These are phyloP conservation scores for Boletus vinaceobasis DNA, from an alignment of 768 basidiomycete species.

Conservation along the genomic window DNA sequence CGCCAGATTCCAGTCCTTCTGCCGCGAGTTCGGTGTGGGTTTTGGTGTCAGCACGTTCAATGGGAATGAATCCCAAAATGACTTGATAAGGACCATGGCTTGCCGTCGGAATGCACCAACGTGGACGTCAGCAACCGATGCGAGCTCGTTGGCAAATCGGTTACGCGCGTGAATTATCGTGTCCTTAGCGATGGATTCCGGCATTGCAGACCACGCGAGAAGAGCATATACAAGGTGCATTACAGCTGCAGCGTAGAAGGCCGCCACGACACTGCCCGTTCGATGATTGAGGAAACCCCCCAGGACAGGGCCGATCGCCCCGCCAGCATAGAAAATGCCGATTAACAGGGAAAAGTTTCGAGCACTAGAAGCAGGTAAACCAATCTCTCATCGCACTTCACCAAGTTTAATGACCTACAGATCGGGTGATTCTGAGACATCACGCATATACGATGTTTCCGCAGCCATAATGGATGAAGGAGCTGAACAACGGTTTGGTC, in stretches of 20 bases:
- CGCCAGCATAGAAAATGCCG: neutral
- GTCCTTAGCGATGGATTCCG: neutral
- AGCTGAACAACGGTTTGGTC: neutral
- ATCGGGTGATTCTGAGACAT: neutral
- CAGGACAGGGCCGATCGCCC: neutral
- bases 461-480: neutral
- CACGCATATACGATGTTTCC: conserved; percentile 1
- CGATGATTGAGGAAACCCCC: neutral
- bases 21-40: neutral
- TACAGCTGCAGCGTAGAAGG: neutral
- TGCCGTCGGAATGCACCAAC: neutral
- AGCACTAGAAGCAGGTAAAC: neutral
- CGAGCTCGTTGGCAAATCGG: neutral
- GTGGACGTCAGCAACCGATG: neutral
- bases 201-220: neutral
- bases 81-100: neutral
- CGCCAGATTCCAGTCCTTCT: neutral
- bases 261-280: neutral
- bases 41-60: neutral
- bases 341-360: neutral
- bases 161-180: neutral
- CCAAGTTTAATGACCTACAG: neutral
- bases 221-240: neutral
- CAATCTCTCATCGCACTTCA: neutral
- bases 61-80: conserved; percentile 4